phyloP scores from a whole-genome alignment of 306 rosid genomes.

The Quercus mongolica region DNA sequence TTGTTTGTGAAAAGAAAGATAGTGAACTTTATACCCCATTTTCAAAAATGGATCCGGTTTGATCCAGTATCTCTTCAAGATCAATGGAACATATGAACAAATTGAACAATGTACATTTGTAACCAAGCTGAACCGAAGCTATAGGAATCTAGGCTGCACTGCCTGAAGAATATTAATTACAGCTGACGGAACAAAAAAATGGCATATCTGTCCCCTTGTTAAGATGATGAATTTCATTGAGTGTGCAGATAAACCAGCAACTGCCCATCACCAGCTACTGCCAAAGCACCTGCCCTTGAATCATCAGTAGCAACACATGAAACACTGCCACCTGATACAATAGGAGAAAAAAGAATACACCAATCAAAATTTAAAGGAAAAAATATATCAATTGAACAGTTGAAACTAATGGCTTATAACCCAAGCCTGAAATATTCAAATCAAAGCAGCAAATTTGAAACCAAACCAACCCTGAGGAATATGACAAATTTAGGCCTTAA shows the following conservation, averaged over 20 bases:
- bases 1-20: neutral
- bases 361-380: neutral
- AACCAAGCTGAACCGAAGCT: neutral
- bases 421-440: neutral
- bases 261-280: constrained; percentile 35
- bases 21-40: neutral
- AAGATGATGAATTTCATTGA: neutral
- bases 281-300: constrained; percentile 50
- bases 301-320: constrained; percentile 68
- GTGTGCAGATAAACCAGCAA: neutral
- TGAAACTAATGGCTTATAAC: neutral
- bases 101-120: neutral
- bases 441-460: neutral
- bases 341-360: neutral
- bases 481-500: neutral
- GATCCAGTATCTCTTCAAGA: neutral
- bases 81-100: too few relatives aligned
- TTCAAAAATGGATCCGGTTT: neutral
- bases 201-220: neutral
- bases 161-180: neutral
- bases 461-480: neutral
- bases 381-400: neutral
- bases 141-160: neutral
- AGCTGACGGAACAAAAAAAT: neutral
- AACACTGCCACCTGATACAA: constrained; percentile 44